These are phyloP conservation scores for Leucogyrophana mollusca DNA, from an alignment of 768 basidiomycete genomes.

Conservation along the genomic window DNA sequence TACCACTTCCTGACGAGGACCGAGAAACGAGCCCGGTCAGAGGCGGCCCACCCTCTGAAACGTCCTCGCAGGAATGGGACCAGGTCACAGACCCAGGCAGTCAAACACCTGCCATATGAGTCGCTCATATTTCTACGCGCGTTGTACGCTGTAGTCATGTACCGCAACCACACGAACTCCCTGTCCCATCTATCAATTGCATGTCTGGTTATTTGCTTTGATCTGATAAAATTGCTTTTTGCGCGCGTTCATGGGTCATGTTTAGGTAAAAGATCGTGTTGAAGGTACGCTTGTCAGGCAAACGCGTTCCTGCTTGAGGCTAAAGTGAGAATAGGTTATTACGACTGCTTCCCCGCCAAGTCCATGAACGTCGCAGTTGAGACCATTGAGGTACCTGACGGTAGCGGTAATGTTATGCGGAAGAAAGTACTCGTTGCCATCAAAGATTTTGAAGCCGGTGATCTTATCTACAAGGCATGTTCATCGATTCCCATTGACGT, in stretches of 20 bases:
- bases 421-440: conserved; percentile 60
- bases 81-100: conserved; percentile 75
- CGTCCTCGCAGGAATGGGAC: conserved; percentile 92
- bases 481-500: conserved; percentile 1
- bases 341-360: conserved; percentile 73
- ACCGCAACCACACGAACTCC: conserved; percentile 13
- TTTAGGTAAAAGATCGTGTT: conserved; percentile 61
- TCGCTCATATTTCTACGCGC: conserved; percentile 21
- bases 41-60: conserved; percentile 76
- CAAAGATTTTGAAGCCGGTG: conserved; percentile 68
- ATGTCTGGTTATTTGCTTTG: conserved; percentile 20
- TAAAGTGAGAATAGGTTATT: conserved; percentile 58
- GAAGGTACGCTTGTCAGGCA: conserved; percentile 62
- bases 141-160: conserved; percentile 31
- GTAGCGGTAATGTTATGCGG: conserved; percentile 22
- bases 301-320: conserved; percentile 9
- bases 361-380: conserved; percentile 67
- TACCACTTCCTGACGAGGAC: conserved; percentile 45
- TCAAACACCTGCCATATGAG: conserved; percentile 42
- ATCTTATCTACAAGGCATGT: conserved; percentile 73
- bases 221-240: conserved; percentile 64
- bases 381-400: conserved; percentile 23
- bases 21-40: conserved; percentile 57
- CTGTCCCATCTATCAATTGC: conserved; percentile 13
- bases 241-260: conserved; percentile 23